Evolutionary conservation across 2,329 filamentous ascomycete species (phyloP).

Genomic region (Colletotrichum sp.): DNA sequence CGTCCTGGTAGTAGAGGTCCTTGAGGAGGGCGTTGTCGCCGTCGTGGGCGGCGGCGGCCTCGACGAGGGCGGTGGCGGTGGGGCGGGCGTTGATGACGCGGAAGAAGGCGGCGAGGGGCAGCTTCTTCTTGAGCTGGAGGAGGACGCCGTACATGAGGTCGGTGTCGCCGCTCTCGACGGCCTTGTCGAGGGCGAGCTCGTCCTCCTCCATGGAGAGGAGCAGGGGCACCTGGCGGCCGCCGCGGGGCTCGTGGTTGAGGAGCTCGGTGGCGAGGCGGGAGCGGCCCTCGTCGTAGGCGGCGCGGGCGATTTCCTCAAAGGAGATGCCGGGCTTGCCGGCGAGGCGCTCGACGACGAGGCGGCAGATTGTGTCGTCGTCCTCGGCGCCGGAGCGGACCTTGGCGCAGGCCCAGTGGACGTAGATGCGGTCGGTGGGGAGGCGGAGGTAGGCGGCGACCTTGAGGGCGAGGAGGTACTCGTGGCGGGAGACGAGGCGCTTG

Average conservation of each 20-base stretch:
- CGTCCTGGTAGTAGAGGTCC: conserved; percentile 97
- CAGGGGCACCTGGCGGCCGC: conserved; percentile 94
- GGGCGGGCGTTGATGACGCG: conserved; percentile 86
- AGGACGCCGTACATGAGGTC: conserved; percentile 92
- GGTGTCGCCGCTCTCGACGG: conserved; percentile 92
- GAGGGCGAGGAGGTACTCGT: conserved; percentile 89
- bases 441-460: conserved; percentile 87
- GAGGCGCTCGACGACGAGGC: conserved; percentile 84
- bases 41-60: conserved; percentile 75
- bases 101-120: conserved; percentile 92
- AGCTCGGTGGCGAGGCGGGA: conserved; percentile 88
- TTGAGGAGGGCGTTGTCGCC: conserved; percentile 84
- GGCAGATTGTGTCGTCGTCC: conserved; percentile 87
- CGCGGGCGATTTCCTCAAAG: conserved; percentile 90
- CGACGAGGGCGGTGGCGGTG: conserved; percentile 86
- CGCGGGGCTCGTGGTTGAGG: conserved; percentile 90
- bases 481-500: conserved; percentile 82
- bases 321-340: conserved; percentile 91
- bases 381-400: conserved; percentile 87
- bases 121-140: conserved; percentile 85
- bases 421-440: conserved; percentile 86
- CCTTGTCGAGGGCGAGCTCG: conserved; percentile 92
- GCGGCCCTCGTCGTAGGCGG: conserved; percentile 93
- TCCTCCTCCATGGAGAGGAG: conserved; percentile 96
- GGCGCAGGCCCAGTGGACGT: conserved; percentile 95